Evolutionary conservation across 371 early-diverging fungal species (phyloP).

Genomic region (Circinella umbellata): DNA sequence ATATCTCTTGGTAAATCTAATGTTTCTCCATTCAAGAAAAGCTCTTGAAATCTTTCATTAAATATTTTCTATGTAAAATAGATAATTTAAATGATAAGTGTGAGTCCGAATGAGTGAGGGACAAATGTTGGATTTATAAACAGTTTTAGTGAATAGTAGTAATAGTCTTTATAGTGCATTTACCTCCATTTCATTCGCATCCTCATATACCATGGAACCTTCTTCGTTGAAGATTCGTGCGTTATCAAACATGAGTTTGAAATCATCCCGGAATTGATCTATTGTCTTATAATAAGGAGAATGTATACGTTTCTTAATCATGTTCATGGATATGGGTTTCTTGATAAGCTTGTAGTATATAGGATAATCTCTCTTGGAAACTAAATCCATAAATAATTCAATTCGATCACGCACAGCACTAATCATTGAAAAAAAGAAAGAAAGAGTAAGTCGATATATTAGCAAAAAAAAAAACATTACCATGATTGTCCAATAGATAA

Average conservation of each 20-base stretch:
- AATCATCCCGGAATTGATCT: constrained; percentile 55
- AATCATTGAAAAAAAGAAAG: neutral
- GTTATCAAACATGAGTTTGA: constrained; percentile 78
- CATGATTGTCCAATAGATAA: too few relatives aligned
- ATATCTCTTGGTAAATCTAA: constrained; percentile 2
- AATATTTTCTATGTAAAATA: neutral
- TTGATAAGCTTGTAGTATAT: constrained; percentile 80
- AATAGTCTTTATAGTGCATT: neutral
- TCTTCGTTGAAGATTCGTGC: constrained; percentile 81
- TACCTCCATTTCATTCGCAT: constrained; percentile 66
- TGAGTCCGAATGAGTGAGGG: neutral
- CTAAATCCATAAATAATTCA: constrained; percentile 72
- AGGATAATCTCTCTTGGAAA: constrained; percentile 73
- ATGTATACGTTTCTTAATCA: constrained; percentile 60
- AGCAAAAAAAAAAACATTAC: neutral
- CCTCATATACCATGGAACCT: constrained; percentile 78
- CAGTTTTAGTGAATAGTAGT: too few relatives aligned
- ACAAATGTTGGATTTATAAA: too few relatives aligned
- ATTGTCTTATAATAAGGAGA: constrained; percentile 47
- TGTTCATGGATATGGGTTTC: constrained; percentile 74
- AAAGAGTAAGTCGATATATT: neutral
- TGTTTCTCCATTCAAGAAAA: neutral
- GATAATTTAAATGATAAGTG: neutral
- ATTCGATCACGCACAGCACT: constrained; percentile 44
- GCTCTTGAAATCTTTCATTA: neutral